phyloP scores from a whole-genome alignment of 495 filamentous ascomycete genomes.

The Aspergillus ostianus region DNA sequence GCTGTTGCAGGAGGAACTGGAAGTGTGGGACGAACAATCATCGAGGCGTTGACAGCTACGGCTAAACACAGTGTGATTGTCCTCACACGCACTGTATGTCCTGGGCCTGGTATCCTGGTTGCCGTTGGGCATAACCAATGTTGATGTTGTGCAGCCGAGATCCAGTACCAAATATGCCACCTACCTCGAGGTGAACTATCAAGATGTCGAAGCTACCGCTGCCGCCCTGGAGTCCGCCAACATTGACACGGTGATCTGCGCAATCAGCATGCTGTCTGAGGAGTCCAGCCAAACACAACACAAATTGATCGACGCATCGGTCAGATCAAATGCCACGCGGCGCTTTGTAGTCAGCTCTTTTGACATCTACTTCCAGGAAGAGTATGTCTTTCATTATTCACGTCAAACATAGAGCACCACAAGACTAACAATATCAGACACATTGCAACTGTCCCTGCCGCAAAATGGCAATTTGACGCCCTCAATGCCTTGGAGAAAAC shows the following conservation, averaged over 20 bases:
- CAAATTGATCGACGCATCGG: constrained; percentile 38
- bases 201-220: constrained; percentile 22
- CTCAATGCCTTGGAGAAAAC: not conserved
- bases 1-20: constrained; percentile 46
- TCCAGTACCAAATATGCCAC: not conserved
- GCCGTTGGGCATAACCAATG: not conserved
- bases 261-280: constrained; percentile 17
- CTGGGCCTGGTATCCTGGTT: not conserved
- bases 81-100: constrained; percentile 33
- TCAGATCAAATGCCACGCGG: constrained; percentile 31
- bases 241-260: constrained; percentile 38
- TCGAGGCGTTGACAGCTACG: constrained; percentile 30
- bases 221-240: constrained; percentile 36
- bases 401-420: not conserved
- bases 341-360: constrained; percentile 32
- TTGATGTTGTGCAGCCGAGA: constrained; percentile 10
- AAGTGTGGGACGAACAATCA: constrained; percentile 37
- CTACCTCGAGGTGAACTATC: constrained; percentile 32
- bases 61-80: constrained; percentile 35
- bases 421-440: not conserved
- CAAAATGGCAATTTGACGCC: not conserved
- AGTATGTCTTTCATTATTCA: not conserved
- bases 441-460: not conserved
- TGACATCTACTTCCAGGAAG: constrained; percentile 8
- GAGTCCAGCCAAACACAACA: constrained; percentile 1